A percentile compares a stretch with the other conserved stretches of the same genome.
These are phyloP conservation scores for Leishmania aethiopica DNA, from an alignment of 208 protist species.

Conservation along the genomic window DNA sequence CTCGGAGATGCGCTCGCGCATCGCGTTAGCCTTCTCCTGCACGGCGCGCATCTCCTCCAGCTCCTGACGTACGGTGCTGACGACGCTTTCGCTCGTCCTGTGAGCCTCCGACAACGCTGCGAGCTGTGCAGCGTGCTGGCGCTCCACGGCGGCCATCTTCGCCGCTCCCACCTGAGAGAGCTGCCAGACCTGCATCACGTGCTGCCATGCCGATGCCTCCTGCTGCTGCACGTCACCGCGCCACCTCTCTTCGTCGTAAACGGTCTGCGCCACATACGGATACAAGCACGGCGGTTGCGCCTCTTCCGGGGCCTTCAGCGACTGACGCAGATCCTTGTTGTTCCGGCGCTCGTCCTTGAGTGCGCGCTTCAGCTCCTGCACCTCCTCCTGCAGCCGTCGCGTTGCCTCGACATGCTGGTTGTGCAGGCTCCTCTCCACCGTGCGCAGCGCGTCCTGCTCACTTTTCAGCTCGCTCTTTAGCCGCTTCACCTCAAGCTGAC, in stretches of 20 bases:
- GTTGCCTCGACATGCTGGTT: conserved; percentile 28
- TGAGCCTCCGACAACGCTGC: neutral
- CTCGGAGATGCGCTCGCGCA: conserved; percentile 1
- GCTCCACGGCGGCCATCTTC: conserved; percentile 2
- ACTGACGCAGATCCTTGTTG: conserved; percentile 23
- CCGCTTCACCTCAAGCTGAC: conserved; percentile 30
- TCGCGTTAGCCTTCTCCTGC: conserved; percentile 3
- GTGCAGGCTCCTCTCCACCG: conserved; percentile 23
- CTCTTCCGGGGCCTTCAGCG: conserved; percentile 11
- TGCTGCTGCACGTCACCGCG: conserved; percentile 6
- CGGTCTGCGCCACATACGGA: neutral
- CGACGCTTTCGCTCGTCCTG: neutral
- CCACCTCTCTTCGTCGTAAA: neutral
- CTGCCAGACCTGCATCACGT: neutral
- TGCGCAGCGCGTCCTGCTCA: conserved; percentile 11
- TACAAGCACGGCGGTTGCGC: conserved; percentile 12
- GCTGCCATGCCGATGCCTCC: neutral
- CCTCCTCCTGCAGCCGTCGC: conserved; percentile 30
- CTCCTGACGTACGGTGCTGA: neutral
- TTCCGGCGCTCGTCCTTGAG: conserved; percentile 19
- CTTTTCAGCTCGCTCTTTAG: conserved; percentile 31
- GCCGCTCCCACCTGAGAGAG: neutral
- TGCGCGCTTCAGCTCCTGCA: conserved; percentile 22
- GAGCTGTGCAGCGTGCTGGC: neutral
- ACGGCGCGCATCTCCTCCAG: conserved; percentile 1